Evolutionary conservation across 805 yeast genomes (phyloP), one percentile per base, ranked within the genome.

Genomic region (Lipomyces kockii): DNA sequence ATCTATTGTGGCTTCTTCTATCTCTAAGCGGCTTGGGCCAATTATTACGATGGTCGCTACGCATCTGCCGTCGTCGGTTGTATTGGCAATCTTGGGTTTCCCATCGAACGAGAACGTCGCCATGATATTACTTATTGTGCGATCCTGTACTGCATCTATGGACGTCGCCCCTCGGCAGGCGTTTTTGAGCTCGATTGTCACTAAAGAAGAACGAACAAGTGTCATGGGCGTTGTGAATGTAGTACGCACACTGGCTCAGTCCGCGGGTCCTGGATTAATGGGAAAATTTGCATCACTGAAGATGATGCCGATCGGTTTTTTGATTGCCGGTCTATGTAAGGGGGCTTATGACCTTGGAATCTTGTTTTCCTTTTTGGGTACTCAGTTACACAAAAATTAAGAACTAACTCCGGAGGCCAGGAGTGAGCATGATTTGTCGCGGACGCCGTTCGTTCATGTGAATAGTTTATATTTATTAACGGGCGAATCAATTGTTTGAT

Each of bases 151-250:
- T 0, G 82, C 88, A 1, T 86, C 93, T 1, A 91, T 92, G 93
- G 98, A 92, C 76, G 97, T 92, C 35, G 95, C 92, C 2, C 97
- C 97, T 6, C 84, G 98, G 61, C 97, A 92, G 78, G 85, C 92
- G 8, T 81, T 92, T 53, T 78, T 92, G 60, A 87, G 96, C 0
- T 83, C 90, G 1, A 80, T 91, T 25, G 86, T 92, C 52, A 82
- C 83, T 17, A 83, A 84, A 12, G 77, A 81, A 11, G 95, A 91
- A 60, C 80, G 93, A 59, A 87, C 97, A 2, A 85, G 83, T 72
- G 92, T 89, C 0, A 83, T 92, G 87, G 97, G 97, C 1, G 81
- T 90, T 1, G 97, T 92, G 9, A 92, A 92, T 74, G 87, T 92
- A 51, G 92, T 89, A 32, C 91, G 92, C 77, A 93, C 97, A 1